Base-by-base conservation (phyloP, 805 yeast species). In the Ogataea henricii region DNA sequence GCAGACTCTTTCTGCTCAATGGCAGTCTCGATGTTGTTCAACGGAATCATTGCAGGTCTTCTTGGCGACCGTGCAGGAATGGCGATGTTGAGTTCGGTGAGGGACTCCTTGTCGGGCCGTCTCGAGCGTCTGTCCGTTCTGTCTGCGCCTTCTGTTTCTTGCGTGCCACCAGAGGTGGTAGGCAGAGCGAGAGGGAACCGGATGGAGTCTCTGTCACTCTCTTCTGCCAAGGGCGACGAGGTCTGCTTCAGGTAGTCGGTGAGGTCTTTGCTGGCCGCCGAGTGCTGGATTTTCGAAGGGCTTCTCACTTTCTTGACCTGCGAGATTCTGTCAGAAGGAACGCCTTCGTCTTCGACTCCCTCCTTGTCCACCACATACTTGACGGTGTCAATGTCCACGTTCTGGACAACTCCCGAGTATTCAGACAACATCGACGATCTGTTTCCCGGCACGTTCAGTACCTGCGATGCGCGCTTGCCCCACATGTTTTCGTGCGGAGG, bases 321-420 rank as follows among this genome's bases (percentile, higher is more conserved):
- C 14, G 57, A 53, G 20, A 48, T 43, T 20, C 56, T 27, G 30
- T 49, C 56, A 2, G 54, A 39, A 12, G 57, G 55, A 36, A 48
- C 50, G 2, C 39, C 32, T 7, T 41, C 45, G 25, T 33, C 45
- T n/a, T 51, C 52, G 4, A 41, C 43, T 3, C 29, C 52, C 10
- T 50, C 54, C 37, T 47, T 48, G 46, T 59, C 64, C 20, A 61
- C 69, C 22, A 65, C 64, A 21, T 59, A 68, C 51, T 51, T 59
- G 26, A 65, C 62, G 13, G 66, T 67, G 47, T 67, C 70, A 35
- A 63, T 60, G 46, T 66, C 70, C 16, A 65, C 69, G 38, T 66
- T 57, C 13, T 69, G 71, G n/a, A 69, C 66, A 13, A 69, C 56
- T 12, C 72, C 73, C 0, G 71, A 67, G 51, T 69, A 69, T 4